These are phyloP conservation scores for Scleromitrula shiraiana DNA, from an alignment of 2,329 filamentous ascomycete genomes.

Conservation along the genomic window DNA sequence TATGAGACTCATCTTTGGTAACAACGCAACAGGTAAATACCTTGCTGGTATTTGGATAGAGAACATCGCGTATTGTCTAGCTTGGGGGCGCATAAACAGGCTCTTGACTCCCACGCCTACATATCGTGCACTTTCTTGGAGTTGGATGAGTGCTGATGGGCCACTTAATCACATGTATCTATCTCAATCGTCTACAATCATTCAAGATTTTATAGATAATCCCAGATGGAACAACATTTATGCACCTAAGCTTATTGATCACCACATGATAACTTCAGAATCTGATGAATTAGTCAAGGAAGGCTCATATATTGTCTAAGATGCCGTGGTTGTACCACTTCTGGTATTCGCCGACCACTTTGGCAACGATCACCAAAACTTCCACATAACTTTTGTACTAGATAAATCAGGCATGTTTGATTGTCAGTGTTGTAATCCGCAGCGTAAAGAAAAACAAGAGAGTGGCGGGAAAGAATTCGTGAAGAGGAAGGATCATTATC, in stretches of 20 bases:
- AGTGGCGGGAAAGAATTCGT: not conserved
- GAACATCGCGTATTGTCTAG: not conserved
- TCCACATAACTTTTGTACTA: not conserved
- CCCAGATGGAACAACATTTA: not conserved
- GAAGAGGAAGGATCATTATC: not conserved
- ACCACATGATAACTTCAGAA: no score
- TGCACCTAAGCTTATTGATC: no score
- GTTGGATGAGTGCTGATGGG: not conserved
- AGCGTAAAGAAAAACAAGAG: not conserved
- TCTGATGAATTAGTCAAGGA: no score
- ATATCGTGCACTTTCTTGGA: not conserved
- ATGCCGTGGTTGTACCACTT: not conserved
- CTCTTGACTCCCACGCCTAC: not conserved
- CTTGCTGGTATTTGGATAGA: not conserved
- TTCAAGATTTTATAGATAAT: not conserved
- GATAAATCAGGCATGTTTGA: not conserved
- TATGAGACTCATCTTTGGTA: not conserved
- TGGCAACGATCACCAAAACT: not conserved
- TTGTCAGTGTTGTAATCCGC: not conserved
- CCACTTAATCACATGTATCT: not conserved
- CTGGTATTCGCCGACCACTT: not conserved
- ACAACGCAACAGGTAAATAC: not conserved
- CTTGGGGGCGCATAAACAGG: not conserved
- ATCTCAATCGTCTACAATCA: not conserved
- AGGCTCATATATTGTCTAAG: no score